Base-by-base conservation (phyloP, 139 green algal species). In the Nannochloris sp. region DNA sequence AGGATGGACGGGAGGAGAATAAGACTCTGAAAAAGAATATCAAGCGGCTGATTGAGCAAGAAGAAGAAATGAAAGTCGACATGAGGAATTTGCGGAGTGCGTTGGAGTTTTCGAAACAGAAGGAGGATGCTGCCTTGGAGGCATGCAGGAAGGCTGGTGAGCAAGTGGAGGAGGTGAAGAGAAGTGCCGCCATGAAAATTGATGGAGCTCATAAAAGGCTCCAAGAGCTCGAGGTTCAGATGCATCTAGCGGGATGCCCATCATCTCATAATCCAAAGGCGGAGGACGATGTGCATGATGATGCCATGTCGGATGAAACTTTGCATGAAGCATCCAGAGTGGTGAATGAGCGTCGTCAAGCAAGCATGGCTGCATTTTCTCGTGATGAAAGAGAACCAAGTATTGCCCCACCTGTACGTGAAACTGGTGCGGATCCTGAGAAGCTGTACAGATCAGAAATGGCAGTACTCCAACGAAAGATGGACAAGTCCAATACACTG, bases 401-500 rank as follows among this genome's bases (percentile, higher is more conserved):
- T 40, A 8, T 2, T 40, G 33, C 0, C 0, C 33, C 8, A 40
- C 33, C 33, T 40, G 33, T 40, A 40, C 33, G n/a, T 26, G 14
- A 10, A 26, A 55, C 17, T 26, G 17, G 20, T 33, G 3, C 6
- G 16, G 4, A 30, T 59, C 9, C 9, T n/a, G 25, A 51, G 14
- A 29, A 31, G 9, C 17, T 29, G 14, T 33, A 30, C 23, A 59
- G 20, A 8, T 51, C 20, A 9, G 25, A 28, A 64, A 51, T 44
- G 43, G 58, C 58, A 30, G 23, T 25, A 12, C 14, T 28, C 8
- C 43, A 56, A 8, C 43, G 58, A 12, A 51, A 31, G 25, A 25
- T 53, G 16, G 46, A 53, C 46, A 53, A 23, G 45, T 53, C 46
- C 16, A 53, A 53, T 26, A 23, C 46, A 28, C 57, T 64, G 29